Evolutionary conservation across 495 filamentous ascomycete species (phyloP).

Genomic region (Hyaloscypha finlandica): DNA sequence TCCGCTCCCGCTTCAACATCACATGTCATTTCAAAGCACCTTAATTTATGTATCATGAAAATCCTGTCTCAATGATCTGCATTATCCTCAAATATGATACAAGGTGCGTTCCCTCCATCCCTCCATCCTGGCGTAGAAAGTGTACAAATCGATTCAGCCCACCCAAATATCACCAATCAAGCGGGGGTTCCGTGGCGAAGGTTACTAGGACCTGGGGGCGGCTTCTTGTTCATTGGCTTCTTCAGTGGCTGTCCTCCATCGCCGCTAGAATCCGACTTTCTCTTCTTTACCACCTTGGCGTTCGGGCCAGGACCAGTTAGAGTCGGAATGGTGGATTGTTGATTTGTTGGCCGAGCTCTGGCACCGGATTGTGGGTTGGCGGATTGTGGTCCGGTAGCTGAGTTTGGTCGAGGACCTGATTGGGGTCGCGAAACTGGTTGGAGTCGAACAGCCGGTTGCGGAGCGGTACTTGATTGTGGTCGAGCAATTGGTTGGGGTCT

Average conservation of each 20-base stretch:
- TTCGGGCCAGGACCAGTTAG: background rate
- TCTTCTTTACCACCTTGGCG: background rate
- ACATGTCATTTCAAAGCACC: no score
- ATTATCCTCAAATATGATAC: no score
- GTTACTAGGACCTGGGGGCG: background rate
- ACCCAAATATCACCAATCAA: background rate
- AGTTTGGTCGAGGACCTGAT: background rate
- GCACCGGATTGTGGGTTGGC: background rate
- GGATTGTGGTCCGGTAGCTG: background rate
- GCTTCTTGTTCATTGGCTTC: background rate
- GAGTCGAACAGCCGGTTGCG: background rate
- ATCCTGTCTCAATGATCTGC: no score
- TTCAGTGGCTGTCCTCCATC: constrained; percentile 2
- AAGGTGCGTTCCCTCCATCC: background rate
- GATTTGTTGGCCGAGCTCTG: background rate
- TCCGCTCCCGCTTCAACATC: no score
- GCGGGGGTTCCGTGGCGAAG: background rate
- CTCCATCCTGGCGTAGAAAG: background rate
- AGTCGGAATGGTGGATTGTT: background rate
- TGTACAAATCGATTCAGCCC: background rate
- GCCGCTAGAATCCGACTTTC: background rate
- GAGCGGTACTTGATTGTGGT: background rate
- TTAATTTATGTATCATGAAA: no score
- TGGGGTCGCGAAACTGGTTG: background rate
- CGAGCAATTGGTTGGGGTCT: background rate